phyloP scores from a whole-genome alignment of 768 basidiomycete species.

The Termitomyces eurrhizus region DNA sequence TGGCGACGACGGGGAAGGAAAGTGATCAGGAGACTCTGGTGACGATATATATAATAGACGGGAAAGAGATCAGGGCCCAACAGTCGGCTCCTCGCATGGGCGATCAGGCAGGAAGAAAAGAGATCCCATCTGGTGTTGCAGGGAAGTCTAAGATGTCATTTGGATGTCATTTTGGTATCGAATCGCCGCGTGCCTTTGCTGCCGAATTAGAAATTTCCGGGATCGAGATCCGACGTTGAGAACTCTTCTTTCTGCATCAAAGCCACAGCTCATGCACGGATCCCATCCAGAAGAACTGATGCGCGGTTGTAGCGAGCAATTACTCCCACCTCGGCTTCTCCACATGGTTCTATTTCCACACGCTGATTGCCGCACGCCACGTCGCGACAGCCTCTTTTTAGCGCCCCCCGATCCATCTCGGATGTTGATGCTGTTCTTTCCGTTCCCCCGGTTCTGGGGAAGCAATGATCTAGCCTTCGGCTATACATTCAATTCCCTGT shows the following conservation, averaged over 20 bases:
- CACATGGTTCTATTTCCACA: slow-evolving; percentile 11
- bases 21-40: slow-evolving; percentile 37
- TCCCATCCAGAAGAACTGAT: slow-evolving; percentile 14
- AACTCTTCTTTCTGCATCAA: slow-evolving; percentile 1
- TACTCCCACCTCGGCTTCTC: not conserved
- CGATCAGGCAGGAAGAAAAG: slow-evolving; percentile 47
- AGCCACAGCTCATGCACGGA: slow-evolving; percentile 16
- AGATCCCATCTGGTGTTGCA: slow-evolving; percentile 38
- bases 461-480: slow-evolving; percentile 22
- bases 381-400: slow-evolving; percentile 14
- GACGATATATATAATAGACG: slow-evolving; percentile 56
- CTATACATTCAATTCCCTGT: slow-evolving; percentile 19
- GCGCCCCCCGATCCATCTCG: slow-evolving; percentile 30
- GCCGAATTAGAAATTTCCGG: slow-evolving; percentile 39
- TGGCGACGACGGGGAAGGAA: slow-evolving; percentile 40
- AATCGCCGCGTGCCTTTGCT: slow-evolving; percentile 52
- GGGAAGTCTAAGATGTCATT: slow-evolving; percentile 42
- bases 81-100: slow-evolving; percentile 55
- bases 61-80: slow-evolving; percentile 39
- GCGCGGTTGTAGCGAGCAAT: slow-evolving; percentile 3
- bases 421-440: slow-evolving; percentile 11
- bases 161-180: slow-evolving; percentile 21
- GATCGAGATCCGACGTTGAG: slow-evolving; percentile 14
- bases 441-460: slow-evolving; percentile 24
- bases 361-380: slow-evolving; percentile 28